These are phyloP conservation scores for Macrolepiota fuliginosa DNA, from an alignment of 768 basidiomycete genomes.

Conservation along the genomic window DNA sequence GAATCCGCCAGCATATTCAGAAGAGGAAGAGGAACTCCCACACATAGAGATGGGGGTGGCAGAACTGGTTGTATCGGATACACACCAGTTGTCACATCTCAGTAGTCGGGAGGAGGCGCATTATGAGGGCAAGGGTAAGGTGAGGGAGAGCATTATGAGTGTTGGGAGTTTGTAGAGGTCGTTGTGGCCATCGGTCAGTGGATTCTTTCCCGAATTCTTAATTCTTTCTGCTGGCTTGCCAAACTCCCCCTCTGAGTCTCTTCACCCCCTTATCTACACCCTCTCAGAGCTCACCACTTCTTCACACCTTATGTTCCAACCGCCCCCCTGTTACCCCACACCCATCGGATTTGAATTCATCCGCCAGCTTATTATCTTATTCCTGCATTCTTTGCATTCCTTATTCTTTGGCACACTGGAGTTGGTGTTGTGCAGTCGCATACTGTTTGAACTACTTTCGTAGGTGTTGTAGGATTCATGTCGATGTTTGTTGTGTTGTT, in stretches of 20 bases:
- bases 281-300: no score
- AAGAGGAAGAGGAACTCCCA: constrained; percentile 22
- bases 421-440: no score
- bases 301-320: no score
- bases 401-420: no score
- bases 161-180: neutral
- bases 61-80: constrained; percentile 15
- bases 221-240: neutral
- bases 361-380: no score
- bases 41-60: constrained; percentile 26
- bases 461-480: no score
- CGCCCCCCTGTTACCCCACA: no score
- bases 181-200: neutral
- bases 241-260: neutral
- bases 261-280: neutral
- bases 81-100: constrained; percentile 3
- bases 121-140: neutral
- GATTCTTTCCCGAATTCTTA: neutral
- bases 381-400: no score
- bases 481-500: no score
- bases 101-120: neutral
- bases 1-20: neutral
- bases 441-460: no score
- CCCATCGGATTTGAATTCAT: no score
- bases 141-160: constrained; percentile 11